A percentile compares a stretch with the other conserved stretches of the same genome.
phyloP scores from a whole-genome alignment of 1,284 basidiomycete genomes.

The Trichosporon sp. region DNA sequence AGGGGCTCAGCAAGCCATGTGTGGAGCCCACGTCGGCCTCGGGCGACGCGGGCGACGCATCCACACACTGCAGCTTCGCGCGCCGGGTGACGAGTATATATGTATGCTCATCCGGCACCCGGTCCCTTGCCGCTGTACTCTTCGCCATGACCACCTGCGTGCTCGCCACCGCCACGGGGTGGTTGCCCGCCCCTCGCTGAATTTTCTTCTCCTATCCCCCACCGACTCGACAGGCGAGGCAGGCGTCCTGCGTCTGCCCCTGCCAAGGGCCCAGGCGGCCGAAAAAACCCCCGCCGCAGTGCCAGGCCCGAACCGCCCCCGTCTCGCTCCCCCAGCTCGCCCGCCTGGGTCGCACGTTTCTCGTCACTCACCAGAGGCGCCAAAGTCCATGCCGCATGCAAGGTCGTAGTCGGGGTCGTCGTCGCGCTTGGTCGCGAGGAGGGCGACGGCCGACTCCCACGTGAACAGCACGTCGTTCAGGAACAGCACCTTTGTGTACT shows the following conservation, averaged over 20 bases:
- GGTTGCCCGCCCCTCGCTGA: not conserved
- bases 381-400: conserved; percentile 58
- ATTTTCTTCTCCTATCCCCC: not conserved
- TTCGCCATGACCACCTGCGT: not conserved
- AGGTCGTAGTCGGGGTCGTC: conserved; percentile 53
- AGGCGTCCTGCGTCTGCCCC: not conserved
- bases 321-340: too few relatives aligned
- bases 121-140: not conserved
- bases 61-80: not conserved
- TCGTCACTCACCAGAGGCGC: conserved; percentile 44
- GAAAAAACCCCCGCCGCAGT: not conserved
- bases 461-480: conserved; percentile 56
- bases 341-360: not conserved
- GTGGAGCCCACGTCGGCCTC: conserved; percentile 3
- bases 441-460: conserved; percentile 53
- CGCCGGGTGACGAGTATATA: not conserved
- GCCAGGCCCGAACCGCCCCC: not conserved
- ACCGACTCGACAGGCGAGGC: not conserved
- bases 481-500: conserved; percentile 54
- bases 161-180: not conserved
- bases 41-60: not conserved
- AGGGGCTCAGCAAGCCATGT: not conserved
- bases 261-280: not conserved
- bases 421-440: conserved; percentile 51
- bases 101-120: not conserved